Base-by-base conservation (phyloP, 768 basidiomycete genomes). In the Boletus tomentosulus region DNA sequence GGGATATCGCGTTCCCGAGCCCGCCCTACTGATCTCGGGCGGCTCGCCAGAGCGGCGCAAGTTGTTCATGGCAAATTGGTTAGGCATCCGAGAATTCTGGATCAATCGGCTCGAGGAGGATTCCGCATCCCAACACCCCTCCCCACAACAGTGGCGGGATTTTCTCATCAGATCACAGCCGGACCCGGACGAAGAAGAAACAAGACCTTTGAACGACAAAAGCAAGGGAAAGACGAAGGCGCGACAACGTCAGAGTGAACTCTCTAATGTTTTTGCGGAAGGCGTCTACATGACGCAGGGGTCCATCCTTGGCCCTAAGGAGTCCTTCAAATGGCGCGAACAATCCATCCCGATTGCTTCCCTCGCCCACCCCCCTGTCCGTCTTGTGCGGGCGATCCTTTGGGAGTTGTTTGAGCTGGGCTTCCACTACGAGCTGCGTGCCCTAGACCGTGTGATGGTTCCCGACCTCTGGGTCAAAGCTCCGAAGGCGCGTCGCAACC, bases 351-450 rank as follows among this genome's bases (percentile, higher is more conserved):
- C 19, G 19, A 39, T 39, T 13, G 6, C n/a, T n/a, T n/a, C 38
- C 5, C 38, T 39, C 38, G 35, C 5, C 5, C 5, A 27, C 13
- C 56, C 51, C 24, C 35, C 56, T 19, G 8, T 41, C 9, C 52
- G 42, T 16, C 37, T 57, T 3, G 13, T 45, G 2, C 13, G 22
- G 11, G 31, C 28, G n/a, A 52, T 66, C 19, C 37, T 62, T 1
- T 67, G 63, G 66, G 58, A 64, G 33, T 30, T 66, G 0, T 51
- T 54, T 9, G 58, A 67, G 35, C 50, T 59, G 6, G 58, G 61
- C 27, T 67, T 67, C 37, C 5, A 27, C 3, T 62, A 59, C n/a
- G 58, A 67, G 27, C 51, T 66, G 5, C 16, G 48, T n/a, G 56
- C 57, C 4, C 55, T 67, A 0, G 59, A 66, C 19, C n/a, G 19